Percentiles rank a stretch among this genome's conserved stretches.
phyloP scores from a whole-genome alignment of 306 rosid genomes.

The Oxytropis ochrocephala region DNA sequence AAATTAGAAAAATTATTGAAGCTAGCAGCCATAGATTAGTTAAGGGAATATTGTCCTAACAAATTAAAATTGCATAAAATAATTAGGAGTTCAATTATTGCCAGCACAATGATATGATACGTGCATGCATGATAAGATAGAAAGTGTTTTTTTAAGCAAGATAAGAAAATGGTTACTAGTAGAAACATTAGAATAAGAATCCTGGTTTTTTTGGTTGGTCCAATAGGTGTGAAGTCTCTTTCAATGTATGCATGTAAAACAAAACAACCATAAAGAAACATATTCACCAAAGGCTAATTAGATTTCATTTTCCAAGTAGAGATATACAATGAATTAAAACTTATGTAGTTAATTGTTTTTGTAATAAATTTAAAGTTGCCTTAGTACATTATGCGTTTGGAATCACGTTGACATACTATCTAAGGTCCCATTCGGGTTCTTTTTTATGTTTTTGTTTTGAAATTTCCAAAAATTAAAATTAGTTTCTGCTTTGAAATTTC shows the following conservation, averaged over 20 bases:
- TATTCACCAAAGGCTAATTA: neutral
- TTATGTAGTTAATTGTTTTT: too few relatives aligned
- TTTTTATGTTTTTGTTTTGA: too few relatives aligned
- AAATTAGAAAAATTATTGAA: neutral
- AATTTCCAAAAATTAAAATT: too few relatives aligned
- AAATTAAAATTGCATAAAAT: neutral
- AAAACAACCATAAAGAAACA: neutral
- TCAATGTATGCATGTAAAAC: neutral
- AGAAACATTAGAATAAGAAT: too few relatives aligned
- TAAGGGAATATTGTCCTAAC: neutral
- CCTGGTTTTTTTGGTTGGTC: neutral
- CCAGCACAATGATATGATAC: neutral
- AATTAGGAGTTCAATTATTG: neutral
- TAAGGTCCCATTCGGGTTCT: too few relatives aligned
- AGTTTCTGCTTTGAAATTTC: too few relatives aligned
- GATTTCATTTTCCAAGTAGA: neutral
- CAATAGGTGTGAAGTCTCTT: neutral
- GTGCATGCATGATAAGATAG: neutral
- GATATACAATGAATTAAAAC: too few relatives aligned
- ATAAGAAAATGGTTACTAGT: too few relatives aligned
- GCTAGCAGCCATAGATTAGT: neutral
- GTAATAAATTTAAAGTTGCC: too few relatives aligned
- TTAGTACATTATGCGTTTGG: too few relatives aligned
- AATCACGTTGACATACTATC: too few relatives aligned
- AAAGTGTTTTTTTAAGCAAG: slow-evolving; percentile 1